Base-by-base conservation (phyloP, 768 basidiomycete species). In the Symmetrospora coprosmae region DNA sequence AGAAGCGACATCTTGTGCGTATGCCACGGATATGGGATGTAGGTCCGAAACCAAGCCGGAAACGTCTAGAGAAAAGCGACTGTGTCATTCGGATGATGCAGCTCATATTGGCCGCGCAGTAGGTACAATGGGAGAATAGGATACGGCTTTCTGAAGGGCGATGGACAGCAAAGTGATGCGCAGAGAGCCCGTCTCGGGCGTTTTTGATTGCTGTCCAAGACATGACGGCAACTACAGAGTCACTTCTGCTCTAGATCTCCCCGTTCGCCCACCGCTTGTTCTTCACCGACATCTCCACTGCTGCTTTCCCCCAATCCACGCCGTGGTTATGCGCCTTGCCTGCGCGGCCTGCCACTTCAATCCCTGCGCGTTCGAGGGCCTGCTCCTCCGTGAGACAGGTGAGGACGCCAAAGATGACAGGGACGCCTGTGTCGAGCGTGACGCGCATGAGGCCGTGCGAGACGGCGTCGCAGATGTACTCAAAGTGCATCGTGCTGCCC, bases 401-500 rank as follows among this genome's bases (percentile, higher is more conserved):
- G 70, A 99, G 75, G 27, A 99, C 89, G 39, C 94, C 94, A 73
- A 97, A 97, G 66, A 99, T 84, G 68, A 97, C 86, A 0, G 94
- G 94, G 23, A 86, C 81, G 16, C 89, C 89, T 1, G 86, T 83
- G 73, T 97, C 92, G 67, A 96, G 76, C 74, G 92, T 89, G 21
- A 96, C 81, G 68, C 80, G 81, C 94, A 97, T 99, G 65, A 99
- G 77, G 41, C 83, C 90, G 67, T 96, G 86, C 39, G 88, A 82
- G 61, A 96, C 91, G 63, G 82, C 81, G 68, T 96, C 89, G 73
- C 81, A 86, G 73, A 97, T 99, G 78, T 99, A 99, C 73, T 99
- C 94, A 73, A 97, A 99, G 76, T 99, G 94, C 89, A 94, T 94
- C 17, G 94, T 97, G 0, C 82, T 78, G 51, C 94, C 92, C 72